phyloP scores from a whole-genome alignment of 2,329 filamentous ascomycete genomes.

The Nothophaeocryptopus gaeumannii region DNA sequence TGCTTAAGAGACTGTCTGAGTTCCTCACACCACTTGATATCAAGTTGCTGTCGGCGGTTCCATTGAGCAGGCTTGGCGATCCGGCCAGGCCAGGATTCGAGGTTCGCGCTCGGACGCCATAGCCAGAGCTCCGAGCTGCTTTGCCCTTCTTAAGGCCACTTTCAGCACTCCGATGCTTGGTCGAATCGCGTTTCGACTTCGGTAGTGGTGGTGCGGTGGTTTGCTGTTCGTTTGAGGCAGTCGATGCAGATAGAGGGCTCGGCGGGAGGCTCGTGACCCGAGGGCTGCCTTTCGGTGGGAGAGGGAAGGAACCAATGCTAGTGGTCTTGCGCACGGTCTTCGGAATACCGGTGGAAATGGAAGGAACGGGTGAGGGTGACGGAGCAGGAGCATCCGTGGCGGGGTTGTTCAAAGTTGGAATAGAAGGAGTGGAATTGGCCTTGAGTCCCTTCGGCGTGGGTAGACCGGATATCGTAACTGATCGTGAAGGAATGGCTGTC shows the following conservation, averaged over 20 bases:
- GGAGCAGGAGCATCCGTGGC: conserved; percentile 34
- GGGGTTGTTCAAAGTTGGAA: conserved; percentile 50
- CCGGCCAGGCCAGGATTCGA: conserved; percentile 38
- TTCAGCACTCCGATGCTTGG: conserved; percentile 34
- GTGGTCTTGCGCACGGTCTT: conserved; percentile 80
- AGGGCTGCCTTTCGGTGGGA: conserved; percentile 71
- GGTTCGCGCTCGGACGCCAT: conserved; percentile 49
- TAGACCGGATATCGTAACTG: conserved; percentile 52
- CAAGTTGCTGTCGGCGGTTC: conserved; percentile 72
- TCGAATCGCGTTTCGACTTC: conserved; percentile 31
- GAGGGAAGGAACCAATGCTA: conserved; percentile 91
- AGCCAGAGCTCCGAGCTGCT: conserved; percentile 32
- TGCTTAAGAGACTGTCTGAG: conserved; percentile 71
- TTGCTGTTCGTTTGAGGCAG: conserved; percentile 38
- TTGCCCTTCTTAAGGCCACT: conserved; percentile 28
- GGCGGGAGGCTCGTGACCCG: conserved; percentile 59
- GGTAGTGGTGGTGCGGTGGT: conserved; percentile 28
- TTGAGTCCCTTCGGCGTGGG: conserved; percentile 43
- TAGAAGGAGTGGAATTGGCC: conserved; percentile 53
- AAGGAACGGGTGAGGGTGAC: conserved; percentile 13
- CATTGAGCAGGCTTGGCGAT: conserved; percentile 73
- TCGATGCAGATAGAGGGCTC: conserved; percentile 50
- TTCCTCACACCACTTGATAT: conserved; percentile 63
- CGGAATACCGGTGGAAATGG: conserved; percentile 16
- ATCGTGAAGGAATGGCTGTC: conserved; percentile 32